Conservation (phyloP, 352 stramenopile species). For the Pythium apleroticum region DNA sequence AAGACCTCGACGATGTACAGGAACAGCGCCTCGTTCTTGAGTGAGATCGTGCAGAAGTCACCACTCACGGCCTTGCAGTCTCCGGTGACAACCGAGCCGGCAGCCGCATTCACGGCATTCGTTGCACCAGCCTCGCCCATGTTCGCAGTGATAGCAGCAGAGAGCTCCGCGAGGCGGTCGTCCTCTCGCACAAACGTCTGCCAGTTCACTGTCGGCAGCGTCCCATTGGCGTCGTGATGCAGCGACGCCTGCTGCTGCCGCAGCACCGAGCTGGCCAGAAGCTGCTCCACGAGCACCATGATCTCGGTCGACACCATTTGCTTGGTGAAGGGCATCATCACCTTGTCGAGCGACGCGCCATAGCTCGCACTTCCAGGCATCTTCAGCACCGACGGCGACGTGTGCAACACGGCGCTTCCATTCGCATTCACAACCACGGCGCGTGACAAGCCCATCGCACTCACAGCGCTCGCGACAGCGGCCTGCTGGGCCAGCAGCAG, state of each 20-base stretch:
- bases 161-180: constrained; percentile 26
- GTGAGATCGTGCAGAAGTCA: constrained; percentile 25
- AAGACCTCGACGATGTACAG: constrained; percentile 36
- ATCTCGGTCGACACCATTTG: constrained; percentile 32
- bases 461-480: constrained; percentile 14
- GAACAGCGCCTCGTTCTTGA: constrained; percentile 43
- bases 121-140: background rate
- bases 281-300: constrained; percentile 43
- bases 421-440: background rate
- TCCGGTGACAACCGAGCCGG: constrained; percentile 20
- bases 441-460: constrained; percentile 12
- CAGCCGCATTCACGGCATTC: background rate
- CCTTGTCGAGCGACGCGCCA: background rate
- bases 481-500: constrained; percentile 26
- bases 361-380: background rate
- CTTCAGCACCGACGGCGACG: background rate
- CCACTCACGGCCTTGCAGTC: constrained; percentile 19
- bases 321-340: constrained; percentile 18
- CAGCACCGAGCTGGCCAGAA: constrained; percentile 30
- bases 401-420: background rate
- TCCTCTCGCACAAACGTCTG: constrained; percentile 37
- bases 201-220: constrained; percentile 19
- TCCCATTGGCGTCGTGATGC: background rate
- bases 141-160: background rate
- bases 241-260: constrained; percentile 17